Percentiles rank a stretch among this genome's conserved stretches.
These are phyloP conservation scores for Candolleomyces eurysporus DNA, from an alignment of 768 basidiomycete genomes.

Conservation along the genomic window DNA sequence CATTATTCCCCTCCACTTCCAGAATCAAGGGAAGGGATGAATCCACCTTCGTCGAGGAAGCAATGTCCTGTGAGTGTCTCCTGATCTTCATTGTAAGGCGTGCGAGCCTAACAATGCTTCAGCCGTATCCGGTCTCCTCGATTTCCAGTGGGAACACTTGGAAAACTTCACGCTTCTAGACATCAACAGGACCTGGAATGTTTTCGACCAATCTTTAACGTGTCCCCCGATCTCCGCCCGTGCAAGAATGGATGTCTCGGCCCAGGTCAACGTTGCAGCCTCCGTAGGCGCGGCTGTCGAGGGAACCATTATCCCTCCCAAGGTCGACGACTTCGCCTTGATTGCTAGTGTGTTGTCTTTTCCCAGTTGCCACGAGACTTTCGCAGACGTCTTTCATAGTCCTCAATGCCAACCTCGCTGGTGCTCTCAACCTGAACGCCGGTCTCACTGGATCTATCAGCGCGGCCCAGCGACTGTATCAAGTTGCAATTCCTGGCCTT, in stretches of 20 bases:
- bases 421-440: no score
- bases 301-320: conserved; percentile 46
- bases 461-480: no score
- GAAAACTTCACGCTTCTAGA: conserved; percentile 28
- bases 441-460: no score
- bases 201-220: conserved; percentile 26
- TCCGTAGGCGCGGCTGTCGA: conserved; percentile 38
- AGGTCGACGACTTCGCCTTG: conserved; percentile 17
- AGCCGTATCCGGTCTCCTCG: conserved; percentile 20
- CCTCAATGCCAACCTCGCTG: no score
- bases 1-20: not conserved
- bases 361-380: not conserved
- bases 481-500: no score
- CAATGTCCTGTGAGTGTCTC: not conserved
- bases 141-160: conserved; percentile 29
- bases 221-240: conserved; percentile 24
- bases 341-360: no score
- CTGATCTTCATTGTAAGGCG: no score
- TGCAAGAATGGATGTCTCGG: conserved; percentile 27
- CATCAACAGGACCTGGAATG: conserved; percentile 27
- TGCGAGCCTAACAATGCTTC: not conserved
- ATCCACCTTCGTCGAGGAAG: not conserved
- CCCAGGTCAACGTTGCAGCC: conserved; percentile 31
- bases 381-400: no score
- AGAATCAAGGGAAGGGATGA: not conserved